Base-by-base conservation (phyloP, 495 filamentous ascomycete genomes). In the Lepraria neglecta region DNA sequence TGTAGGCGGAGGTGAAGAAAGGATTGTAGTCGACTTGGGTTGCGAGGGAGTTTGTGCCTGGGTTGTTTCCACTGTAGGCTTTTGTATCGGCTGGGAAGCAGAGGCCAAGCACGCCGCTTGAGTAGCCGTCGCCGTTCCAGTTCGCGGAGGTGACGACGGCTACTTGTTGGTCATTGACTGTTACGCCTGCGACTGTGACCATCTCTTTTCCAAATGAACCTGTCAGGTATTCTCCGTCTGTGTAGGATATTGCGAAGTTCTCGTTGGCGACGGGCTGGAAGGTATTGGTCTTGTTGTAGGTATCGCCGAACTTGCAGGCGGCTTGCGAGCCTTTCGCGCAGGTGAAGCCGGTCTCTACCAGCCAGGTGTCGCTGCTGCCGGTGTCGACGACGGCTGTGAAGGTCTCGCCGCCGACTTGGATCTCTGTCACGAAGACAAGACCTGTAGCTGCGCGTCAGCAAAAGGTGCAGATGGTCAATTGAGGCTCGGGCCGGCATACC, bases 211-310 rank as follows among this genome's bases (percentile, higher is more conserved):
- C 84, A 71, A 88, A 78, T 44, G 71, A 72, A 0, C 85, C 86
- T 5, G 70, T 76, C 44, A 85, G 73, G 40, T 73, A 64, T 69
- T 83, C 79, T 4, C 84, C 84, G 60, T 80, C 80, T 7, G 78
- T 79, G 65, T 88, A 89, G 28, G 72, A 65, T 53, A 86, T 79
- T 56, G 77, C 78, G 74, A 87, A 86, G 59, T 78, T 80, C 63
- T 80, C 67, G 35, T 75, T 66, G 6, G 72, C 61, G 30, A 85
- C 69, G 3, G 63, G 43, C 0, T 68, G 67, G 56, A 78, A 81
- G 15, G 76, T 80, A 17, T 60, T 30, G 12, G 74, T 73, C 5
- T 64, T 60, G 17, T 69, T 66, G 70, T 82, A 84, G 4, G 78
- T 72, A 2, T 71, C 43, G n/a, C 77, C 77, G 43, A 81, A 76